Conservation (phyloP, 2,329 filamentous ascomycete genomes). For the Teratosphaeriaceae sp. region DNA sequence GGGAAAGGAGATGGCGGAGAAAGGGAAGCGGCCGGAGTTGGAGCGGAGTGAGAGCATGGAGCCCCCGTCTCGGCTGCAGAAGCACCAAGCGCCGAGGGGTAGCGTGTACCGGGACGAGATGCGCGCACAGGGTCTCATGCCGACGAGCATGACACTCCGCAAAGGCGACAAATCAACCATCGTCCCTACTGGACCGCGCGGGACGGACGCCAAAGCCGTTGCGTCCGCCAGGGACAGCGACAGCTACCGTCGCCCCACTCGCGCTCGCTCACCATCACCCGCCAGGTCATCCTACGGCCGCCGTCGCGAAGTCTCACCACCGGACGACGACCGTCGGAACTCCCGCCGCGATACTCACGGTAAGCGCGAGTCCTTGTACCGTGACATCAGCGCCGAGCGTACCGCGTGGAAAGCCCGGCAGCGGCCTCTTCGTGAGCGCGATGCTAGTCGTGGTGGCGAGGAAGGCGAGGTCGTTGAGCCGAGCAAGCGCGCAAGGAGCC, state of each 20-base stretch:
- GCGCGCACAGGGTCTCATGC: slow-evolving; percentile 26
- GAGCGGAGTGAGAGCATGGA: slow-evolving; percentile 38
- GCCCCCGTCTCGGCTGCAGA: slow-evolving; percentile 31
- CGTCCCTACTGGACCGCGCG: slow-evolving; percentile 7
- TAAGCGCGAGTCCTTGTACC: slow-evolving; percentile 6
- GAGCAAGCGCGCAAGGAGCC: slow-evolving; percentile 8
- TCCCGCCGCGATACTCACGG: slow-evolving; percentile 11
- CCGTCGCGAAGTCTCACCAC: slow-evolving; percentile 18
- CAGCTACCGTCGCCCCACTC: slow-evolving; percentile 14
- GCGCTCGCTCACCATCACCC: slow-evolving; percentile 22
- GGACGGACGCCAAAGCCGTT: slow-evolving; percentile 24
- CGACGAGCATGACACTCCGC: slow-evolving; percentile 26
- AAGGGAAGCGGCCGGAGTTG: slow-evolving; percentile 45
- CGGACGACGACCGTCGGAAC: slow-evolving; percentile 18
- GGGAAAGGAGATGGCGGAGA: slow-evolving; percentile 48
- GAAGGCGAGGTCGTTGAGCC: slow-evolving; percentile 27
- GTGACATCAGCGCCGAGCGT: slow-evolving; percentile 27
- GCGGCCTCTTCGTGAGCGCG: slow-evolving; percentile 18
- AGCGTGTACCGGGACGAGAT: slow-evolving; percentile 22
- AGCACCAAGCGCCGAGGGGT: slow-evolving; percentile 17
- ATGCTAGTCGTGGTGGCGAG: slow-evolving; percentile 16
- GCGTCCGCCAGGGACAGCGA: slow-evolving; percentile 12
- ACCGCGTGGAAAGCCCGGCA: slow-evolving; percentile 26
- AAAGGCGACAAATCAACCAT: slow-evolving; percentile 19
- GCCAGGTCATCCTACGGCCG: slow-evolving; percentile 19